phyloP scores from a whole-genome alignment of 2,329 filamentous ascomycete species.

The Cercospora sojina region DNA sequence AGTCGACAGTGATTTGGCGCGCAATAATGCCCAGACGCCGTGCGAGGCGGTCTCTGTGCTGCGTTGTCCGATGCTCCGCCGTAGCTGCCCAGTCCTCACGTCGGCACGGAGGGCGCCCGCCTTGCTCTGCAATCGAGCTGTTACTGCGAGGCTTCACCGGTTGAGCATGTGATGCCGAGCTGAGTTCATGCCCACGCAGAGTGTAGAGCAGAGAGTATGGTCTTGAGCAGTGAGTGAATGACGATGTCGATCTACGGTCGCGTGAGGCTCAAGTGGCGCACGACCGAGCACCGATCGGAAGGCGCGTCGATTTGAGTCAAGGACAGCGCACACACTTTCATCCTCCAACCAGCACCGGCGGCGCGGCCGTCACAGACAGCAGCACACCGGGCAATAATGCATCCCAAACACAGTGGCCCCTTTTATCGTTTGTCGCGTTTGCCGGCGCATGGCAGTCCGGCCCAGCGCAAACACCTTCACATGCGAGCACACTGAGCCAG shows the following conservation, averaged over 20 bases:
- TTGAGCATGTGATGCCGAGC: neutral
- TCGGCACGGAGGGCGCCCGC: neutral
- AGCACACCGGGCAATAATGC: neutral
- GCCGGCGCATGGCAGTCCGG: constrained; percentile 5
- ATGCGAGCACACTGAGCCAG: constrained; percentile 6
- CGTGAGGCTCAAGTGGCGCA: constrained; percentile 2
- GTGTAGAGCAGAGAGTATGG: neutral
- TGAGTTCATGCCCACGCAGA: neutral
- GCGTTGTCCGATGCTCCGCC: neutral
- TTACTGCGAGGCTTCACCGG: neutral
- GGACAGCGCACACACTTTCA: constrained; percentile 1
- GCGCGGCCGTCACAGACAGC: neutral
- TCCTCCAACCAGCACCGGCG: constrained; percentile 8
- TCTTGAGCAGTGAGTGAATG: neutral
- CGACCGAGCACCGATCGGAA: neutral
- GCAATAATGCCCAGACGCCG: neutral
- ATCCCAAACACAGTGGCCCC: constrained; percentile 1
- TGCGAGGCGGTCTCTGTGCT: constrained; percentile 1
- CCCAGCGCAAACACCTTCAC: constrained; percentile 6
- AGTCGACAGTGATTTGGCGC: neutral
- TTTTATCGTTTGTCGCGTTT: constrained; percentile 12
- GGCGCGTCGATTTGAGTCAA: constrained; percentile 6
- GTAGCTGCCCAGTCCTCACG: neutral
- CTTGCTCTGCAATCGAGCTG: neutral
- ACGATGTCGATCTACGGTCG: constrained; percentile 1